Conservation (phyloP, 2,329 filamentous ascomycete species). For the Colletotrichum phormii region DNA sequence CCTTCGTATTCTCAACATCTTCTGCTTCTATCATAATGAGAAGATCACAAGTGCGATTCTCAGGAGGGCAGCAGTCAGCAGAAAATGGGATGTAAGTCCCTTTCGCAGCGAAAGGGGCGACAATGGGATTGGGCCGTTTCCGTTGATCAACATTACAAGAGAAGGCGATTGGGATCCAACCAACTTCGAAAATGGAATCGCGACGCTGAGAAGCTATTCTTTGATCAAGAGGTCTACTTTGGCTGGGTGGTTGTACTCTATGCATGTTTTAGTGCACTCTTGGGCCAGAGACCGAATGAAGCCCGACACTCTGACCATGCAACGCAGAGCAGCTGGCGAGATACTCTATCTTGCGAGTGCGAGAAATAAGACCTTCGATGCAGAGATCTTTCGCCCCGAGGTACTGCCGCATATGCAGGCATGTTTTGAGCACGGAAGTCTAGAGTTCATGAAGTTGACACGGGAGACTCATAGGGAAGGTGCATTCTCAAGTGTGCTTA, state of each 20-base stretch:
- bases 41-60: no score
- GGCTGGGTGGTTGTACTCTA: slow-evolving; percentile 18
- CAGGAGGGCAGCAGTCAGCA: no score
- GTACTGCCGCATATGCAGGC: slow-evolving; percentile 21
- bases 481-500: slow-evolving; percentile 14
- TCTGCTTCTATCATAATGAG: slow-evolving; percentile 46
- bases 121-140: no score
- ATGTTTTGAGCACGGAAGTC: background rate
- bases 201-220: slow-evolving; percentile 36
- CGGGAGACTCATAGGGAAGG: background rate
- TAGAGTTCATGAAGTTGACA: background rate
- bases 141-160: background rate
- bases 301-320: background rate
- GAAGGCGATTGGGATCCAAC: slow-evolving; percentile 19
- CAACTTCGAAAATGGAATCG: background rate
- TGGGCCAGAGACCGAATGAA: slow-evolving; percentile 40
- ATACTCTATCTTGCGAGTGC: slow-evolving; percentile 6
- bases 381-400: slow-evolving; percentile 8
- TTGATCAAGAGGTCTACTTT: slow-evolving; percentile 35
- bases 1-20: slow-evolving; percentile 40
- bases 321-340: slow-evolving; percentile 9
- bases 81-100: no score
- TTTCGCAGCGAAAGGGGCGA: no score
- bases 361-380: background rate
- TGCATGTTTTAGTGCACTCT: slow-evolving; percentile 42